Evolutionary conservation across 176 grass and related monocot species (phyloP).

Genomic region (Calamus simplicifolius): DNA sequence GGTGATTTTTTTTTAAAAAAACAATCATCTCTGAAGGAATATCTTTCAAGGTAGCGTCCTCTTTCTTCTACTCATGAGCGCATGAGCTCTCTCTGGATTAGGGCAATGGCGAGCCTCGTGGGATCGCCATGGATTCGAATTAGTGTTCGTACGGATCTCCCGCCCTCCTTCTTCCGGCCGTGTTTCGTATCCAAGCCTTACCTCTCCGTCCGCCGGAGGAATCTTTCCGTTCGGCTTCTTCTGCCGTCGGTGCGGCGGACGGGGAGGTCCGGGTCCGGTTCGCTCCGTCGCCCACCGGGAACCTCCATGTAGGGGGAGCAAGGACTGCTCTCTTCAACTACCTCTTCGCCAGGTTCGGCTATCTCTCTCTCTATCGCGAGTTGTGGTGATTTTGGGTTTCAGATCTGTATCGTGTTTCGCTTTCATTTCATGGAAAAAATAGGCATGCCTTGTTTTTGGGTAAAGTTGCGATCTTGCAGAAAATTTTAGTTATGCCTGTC

Average conservation of each 20-base stretch:
- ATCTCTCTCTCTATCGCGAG: neutral
- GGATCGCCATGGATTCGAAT: slow-evolving; percentile 38
- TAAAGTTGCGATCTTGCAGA: too few species aligned
- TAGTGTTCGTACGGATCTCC: slow-evolving; percentile 31
- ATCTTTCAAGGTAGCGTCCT: too few species aligned
- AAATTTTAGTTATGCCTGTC: too few species aligned
- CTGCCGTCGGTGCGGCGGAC: neutral
- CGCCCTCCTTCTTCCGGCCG: neutral
- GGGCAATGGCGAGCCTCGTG: slow-evolving; percentile 22
- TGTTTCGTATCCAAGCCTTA: slow-evolving; percentile 11
- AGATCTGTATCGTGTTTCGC: too few species aligned
- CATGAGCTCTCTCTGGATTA: too few species aligned
- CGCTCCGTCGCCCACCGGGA: slow-evolving; percentile 82
- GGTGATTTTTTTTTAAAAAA: too few species aligned
- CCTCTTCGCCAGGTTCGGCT: slow-evolving; percentile 66
- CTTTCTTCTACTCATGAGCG: too few species aligned
- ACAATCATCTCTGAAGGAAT: too few species aligned
- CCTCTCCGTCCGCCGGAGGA: slow-evolving; percentile 25
- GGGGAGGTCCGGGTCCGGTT: slow-evolving; percentile 84
- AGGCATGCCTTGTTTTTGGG: too few species aligned
- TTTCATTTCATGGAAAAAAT: too few species aligned
- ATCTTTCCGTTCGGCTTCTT: slow-evolving; percentile 31
- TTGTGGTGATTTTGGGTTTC: neutral
- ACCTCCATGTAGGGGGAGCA: slow-evolving; percentile 79
- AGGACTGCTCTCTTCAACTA: slow-evolving; percentile 93